Evolutionary conservation across 805 yeast species (phyloP), one percentile per base, ranked within the genome.

Genomic region (Jamesozyma piceae): DNA sequence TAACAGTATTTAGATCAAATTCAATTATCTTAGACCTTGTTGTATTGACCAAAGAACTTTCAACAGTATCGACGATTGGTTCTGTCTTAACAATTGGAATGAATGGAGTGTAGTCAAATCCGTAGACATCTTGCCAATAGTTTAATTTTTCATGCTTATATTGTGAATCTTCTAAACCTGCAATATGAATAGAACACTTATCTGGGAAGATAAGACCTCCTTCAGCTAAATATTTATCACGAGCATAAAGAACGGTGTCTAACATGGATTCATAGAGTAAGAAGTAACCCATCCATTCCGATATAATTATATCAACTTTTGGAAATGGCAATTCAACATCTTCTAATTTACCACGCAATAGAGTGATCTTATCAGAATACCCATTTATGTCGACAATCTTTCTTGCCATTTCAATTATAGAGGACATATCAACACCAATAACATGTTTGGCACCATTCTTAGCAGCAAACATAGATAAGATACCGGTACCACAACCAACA

Each of bases 231-330:
- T 88, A 94, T 62, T 74, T 78, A 67, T 92, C 99, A 67, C 99
- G 78, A 29, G 99, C 99, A 53, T 77, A 77, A 52, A 92, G 69
- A 22, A 92, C 98, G 22, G 97, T 87, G 65, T 92, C 97, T 63
- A 92, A 74, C 99, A 92, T 92, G 47, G 95, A 85, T 72, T 92
- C 99, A 62, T 90, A 92, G 43, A 94, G 72, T 53, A 94, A 66
- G 58, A 92, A 92, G 65, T 92, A 92, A 15, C 99, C 99, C 99
- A 92, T 92, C 99, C 99, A 92, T 66, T 92, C 99, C 49, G 92
- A 80, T 47, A 92, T 80, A 52, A 92, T 92, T 54, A 92, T 90
- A 62, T 92, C 99, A 43, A 92, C 99, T 60, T 83, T 71, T 43
- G 79, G 78, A 51, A 74, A 89, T 32, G 97, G 97, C 53, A 92